Conservation (phyloP, 2,329 filamentous ascomycete species). For the Niveomyces coronatus region DNA sequence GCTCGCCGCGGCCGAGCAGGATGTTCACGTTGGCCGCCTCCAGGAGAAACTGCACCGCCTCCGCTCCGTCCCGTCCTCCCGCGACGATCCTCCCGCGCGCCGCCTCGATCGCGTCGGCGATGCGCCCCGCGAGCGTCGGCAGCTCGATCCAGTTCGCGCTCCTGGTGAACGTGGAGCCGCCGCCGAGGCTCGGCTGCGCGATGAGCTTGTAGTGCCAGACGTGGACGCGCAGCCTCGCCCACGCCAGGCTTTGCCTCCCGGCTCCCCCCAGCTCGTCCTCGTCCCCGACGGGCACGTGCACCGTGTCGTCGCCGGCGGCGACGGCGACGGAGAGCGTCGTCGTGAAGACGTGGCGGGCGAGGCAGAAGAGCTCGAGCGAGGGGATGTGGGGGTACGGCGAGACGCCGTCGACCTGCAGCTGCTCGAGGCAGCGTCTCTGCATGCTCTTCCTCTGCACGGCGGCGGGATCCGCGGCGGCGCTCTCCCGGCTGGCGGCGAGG, state of each 20-base stretch:
- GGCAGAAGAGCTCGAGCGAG: slow-evolving; percentile 69
- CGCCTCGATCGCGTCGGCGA: slow-evolving; percentile 32
- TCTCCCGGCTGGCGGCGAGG: slow-evolving; percentile 11
- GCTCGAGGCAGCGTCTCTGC: slow-evolving; percentile 50
- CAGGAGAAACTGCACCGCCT: slow-evolving; percentile 62
- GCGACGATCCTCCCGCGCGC: slow-evolving; percentile 30
- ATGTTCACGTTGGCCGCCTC: slow-evolving; percentile 79
- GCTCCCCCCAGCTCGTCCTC: slow-evolving; percentile 13
- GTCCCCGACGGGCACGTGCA: slow-evolving; percentile 17
- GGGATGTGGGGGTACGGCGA: slow-evolving; percentile 78
- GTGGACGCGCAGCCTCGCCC: slow-evolving; percentile 60
- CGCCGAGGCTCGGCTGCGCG: slow-evolving; percentile 45
- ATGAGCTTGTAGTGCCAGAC: slow-evolving; percentile 57
- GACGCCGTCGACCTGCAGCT: slow-evolving; percentile 72
- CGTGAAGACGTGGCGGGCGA: slow-evolving; percentile 49
- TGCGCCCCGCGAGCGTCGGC: slow-evolving; percentile 41
- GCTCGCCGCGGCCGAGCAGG: slow-evolving; percentile 69
- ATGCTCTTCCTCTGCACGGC: slow-evolving; percentile 26
- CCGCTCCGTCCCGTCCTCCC: slow-evolving; percentile 31
- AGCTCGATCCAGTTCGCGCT: slow-evolving; percentile 50
- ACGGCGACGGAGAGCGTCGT: slow-evolving; percentile 14
- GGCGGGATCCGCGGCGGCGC: background rate
- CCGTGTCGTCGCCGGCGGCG: slow-evolving; percentile 14
- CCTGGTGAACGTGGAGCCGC: slow-evolving; percentile 45
- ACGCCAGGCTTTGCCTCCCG: slow-evolving; percentile 36